These are phyloP conservation scores for Botrytis medusae DNA, from an alignment of 2,329 filamentous ascomycete genomes.

Conservation along the genomic window DNA sequence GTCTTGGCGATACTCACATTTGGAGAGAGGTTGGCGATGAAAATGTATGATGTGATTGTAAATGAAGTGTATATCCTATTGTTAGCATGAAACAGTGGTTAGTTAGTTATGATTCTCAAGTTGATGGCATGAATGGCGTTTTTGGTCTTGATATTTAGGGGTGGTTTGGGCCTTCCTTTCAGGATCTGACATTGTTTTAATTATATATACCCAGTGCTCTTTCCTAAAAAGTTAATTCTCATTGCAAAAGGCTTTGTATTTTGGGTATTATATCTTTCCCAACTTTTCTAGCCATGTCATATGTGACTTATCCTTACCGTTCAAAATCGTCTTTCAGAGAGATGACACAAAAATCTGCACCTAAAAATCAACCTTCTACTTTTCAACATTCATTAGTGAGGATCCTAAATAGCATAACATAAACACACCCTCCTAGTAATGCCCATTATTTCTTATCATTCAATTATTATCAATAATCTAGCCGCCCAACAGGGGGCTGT, in stretches of 20 bases:
- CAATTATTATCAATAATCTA: conserved; percentile 27
- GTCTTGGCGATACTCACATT: conserved; percentile 52
- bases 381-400: neutral
- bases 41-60: conserved; percentile 35
- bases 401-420: neutral
- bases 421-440: conserved; percentile 21
- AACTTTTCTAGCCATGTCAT: neutral
- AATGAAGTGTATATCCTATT: neutral
- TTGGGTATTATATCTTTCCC: neutral
- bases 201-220: conserved; percentile 20
- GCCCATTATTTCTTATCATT: conserved; percentile 33
- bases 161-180: conserved; percentile 26
- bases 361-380: conserved; percentile 9
- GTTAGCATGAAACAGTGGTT: neutral
- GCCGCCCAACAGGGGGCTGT: conserved; percentile 31
- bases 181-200: conserved; percentile 1
- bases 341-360: conserved; percentile 15
- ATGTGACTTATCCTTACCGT: conserved; percentile 5
- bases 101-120: neutral
- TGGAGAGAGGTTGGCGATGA: conserved; percentile 46
- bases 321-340: neutral
- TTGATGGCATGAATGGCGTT: conserved; percentile 22
- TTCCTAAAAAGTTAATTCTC: conserved; percentile 1
- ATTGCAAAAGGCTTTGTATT: neutral
- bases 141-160: neutral